Conservation (phyloP, 345 rosid genomes). For the Gossypium rotundifolium region DNA sequence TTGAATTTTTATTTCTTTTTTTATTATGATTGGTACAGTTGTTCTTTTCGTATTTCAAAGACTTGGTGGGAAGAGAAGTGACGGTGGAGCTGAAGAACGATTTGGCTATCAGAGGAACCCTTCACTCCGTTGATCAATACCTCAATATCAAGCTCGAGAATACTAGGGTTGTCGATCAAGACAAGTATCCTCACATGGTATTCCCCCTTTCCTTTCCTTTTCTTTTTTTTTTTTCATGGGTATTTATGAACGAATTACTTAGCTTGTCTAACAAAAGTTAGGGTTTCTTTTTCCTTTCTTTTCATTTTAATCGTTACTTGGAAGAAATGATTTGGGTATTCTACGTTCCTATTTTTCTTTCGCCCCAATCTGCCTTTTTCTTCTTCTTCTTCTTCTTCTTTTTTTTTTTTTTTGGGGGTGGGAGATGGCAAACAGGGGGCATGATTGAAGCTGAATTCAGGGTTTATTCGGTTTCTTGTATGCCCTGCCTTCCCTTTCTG, state of each 20-base stretch:
- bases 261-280: background rate
- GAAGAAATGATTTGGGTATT: background rate
- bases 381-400: too few relatives aligned
- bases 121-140: slow-evolving; percentile 98
- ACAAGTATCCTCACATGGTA: slow-evolving; percentile 99
- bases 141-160: slow-evolving; percentile 99
- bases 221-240: background rate
- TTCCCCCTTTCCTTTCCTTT: background rate
- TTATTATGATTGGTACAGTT: slow-evolving; percentile 39
- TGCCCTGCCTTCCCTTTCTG: background rate
- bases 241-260: background rate
- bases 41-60: slow-evolving; percentile 99
- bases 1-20: background rate
- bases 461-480: background rate
- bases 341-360: background rate
- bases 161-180: slow-evolving; percentile 98
- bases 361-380: background rate
- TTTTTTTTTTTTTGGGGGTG: too few relatives aligned
- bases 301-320: background rate
- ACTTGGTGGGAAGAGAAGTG: slow-evolving; percentile 97
- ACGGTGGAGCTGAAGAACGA: slow-evolving; percentile 98
- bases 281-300: background rate
- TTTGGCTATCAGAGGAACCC: slow-evolving; percentile 97
- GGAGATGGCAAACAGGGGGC: too few relatives aligned
- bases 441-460: background rate